Conservation (phyloP, 192 early-diverging fungal genomes). For the Chytriomyces sp. region DNA sequence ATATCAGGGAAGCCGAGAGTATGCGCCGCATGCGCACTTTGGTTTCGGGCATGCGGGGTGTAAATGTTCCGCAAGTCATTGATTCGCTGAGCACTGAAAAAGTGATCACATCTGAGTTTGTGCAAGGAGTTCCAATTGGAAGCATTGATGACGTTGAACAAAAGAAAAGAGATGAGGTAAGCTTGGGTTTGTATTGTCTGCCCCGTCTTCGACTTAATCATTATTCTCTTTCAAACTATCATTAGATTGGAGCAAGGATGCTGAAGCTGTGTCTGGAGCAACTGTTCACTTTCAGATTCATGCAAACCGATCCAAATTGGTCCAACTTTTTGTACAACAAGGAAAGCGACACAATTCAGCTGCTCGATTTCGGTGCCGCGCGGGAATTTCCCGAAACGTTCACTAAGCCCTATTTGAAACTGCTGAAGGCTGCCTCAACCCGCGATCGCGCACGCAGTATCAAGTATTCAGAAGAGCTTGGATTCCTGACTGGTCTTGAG, state of each 20-base stretch:
- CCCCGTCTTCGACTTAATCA: neutral
- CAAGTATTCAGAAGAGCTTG: slow-evolving; percentile 79
- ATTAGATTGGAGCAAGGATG: slow-evolving; percentile 74
- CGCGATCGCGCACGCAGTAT: slow-evolving; percentile 76
- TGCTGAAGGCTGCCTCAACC: slow-evolving; percentile 73
- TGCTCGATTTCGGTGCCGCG: slow-evolving; percentile 96
- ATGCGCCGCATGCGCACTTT: slow-evolving; percentile 72
- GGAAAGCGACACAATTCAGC: slow-evolving; percentile 68
- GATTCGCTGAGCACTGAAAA: slow-evolving; percentile 68
- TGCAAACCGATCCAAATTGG: slow-evolving; percentile 99
- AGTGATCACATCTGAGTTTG: slow-evolving; percentile 81
- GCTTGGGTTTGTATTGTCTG: neutral
- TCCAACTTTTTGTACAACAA: slow-evolving; percentile 93
- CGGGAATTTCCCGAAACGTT: slow-evolving; percentile 79
- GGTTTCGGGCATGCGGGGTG: slow-evolving; percentile 48
- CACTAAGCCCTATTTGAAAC: slow-evolving; percentile 73
- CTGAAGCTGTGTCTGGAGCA: slow-evolving; percentile 85
- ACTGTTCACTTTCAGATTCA: slow-evolving; percentile 90
- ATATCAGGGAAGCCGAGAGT: slow-evolving; percentile 81
- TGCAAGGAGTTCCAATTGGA: slow-evolving; percentile 75
- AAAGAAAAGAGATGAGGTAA: slow-evolving; percentile 59
- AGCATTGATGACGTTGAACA: slow-evolving; percentile 64
- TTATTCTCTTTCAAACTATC: neutral
- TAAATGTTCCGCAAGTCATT: slow-evolving; percentile 75
- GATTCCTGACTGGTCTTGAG: slow-evolving; percentile 94